A percentile compares a stretch with the other conserved stretches of the same genome.
Conservation (phyloP, 139 green algal genomes). For the Bryopsis sp. region DNA sequence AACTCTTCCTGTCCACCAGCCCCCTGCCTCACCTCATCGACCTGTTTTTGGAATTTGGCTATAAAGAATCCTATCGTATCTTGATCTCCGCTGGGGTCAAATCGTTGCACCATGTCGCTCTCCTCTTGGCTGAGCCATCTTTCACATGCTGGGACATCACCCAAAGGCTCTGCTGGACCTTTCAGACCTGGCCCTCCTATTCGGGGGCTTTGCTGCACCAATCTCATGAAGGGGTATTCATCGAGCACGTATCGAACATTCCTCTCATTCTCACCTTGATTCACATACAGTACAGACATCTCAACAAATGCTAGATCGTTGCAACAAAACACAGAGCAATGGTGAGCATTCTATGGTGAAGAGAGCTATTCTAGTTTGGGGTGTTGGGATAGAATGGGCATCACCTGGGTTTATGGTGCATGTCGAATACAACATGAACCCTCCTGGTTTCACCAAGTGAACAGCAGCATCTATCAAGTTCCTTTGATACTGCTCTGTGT, state of each 20-base stretch:
- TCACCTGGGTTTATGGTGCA: slow-evolving; percentile 75
- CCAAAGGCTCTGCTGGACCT: no score
- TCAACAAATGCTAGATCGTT: background rate
- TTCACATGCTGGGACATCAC: slow-evolving; percentile 18
- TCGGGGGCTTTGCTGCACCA: slow-evolving; percentile 41
- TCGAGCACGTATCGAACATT: slow-evolving; percentile 80
- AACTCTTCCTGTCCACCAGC: no score
- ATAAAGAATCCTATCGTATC: slow-evolving; percentile 90
- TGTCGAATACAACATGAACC: slow-evolving; percentile 80
- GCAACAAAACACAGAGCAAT: no score
- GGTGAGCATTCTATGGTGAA: no score
- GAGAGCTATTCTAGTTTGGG: background rate
- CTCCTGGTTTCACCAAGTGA: slow-evolving; percentile 61
- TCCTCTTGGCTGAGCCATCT: slow-evolving; percentile 56
- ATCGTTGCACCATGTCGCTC: slow-evolving; percentile 69
- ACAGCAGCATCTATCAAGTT: slow-evolving; percentile 62
- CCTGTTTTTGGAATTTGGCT: slow-evolving; percentile 64
- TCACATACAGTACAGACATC: background rate
- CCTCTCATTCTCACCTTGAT: slow-evolving; percentile 80
- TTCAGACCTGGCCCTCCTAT: slow-evolving; percentile 52
- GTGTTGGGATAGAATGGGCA: background rate
- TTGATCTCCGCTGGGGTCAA: slow-evolving; percentile 48
- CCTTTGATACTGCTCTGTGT: slow-evolving; percentile 62
- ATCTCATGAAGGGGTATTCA: slow-evolving; percentile 44
- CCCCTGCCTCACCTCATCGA: no score